Evolutionary conservation across 805 yeast species (phyloP), one percentile per base, ranked within the genome.

Genomic region (Yamadazyma olivae): DNA sequence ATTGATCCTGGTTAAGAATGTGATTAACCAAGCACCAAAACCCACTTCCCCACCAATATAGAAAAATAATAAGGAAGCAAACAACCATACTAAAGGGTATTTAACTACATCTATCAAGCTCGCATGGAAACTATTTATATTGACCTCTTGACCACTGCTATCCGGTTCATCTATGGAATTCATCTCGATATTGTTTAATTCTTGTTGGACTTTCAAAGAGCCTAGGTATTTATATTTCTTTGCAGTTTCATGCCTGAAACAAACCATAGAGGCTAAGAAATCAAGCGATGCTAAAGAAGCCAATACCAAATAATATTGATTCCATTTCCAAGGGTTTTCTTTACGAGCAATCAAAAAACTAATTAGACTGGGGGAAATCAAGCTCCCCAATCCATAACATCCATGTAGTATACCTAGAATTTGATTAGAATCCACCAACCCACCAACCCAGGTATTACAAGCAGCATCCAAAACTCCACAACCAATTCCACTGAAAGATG

Each of bases 391-490:
- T 0, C 81, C 80, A 45, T 72, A 75, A 43, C 62, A 65, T 0
- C 79, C 73, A 51, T 75, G 81, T 51, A 75, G 50, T 1, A 71
- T 49, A 2, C 81, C 81, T 38, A 75, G 50, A 10, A 75, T 49
- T 48, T 71, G 76, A 53, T 75, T 74, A 5, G 72, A 59, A 44
- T 73, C 71, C 9, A 51, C 59, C 32, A 75, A 55, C 19, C 53
- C 51, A 3, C 79, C 79, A 46, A 73, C 55, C 70, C 77, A 79
- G 12, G 75, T 61, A 46, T 76, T 78, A 48, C 76, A 56, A 7
- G 74, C 57, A 24, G 82, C 75, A 50, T 80, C 87, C 18, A 75
- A 44, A 6, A 71, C 44, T 1, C 88, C 87, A 36, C 64, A 64
- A 0, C 83, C 81, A 27, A 78, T 47, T 0, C 89, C 89, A 31